Evolutionary conservation across 2,329 filamentous ascomycete species (phyloP).

Genomic region (Fusarium nodosum): DNA sequence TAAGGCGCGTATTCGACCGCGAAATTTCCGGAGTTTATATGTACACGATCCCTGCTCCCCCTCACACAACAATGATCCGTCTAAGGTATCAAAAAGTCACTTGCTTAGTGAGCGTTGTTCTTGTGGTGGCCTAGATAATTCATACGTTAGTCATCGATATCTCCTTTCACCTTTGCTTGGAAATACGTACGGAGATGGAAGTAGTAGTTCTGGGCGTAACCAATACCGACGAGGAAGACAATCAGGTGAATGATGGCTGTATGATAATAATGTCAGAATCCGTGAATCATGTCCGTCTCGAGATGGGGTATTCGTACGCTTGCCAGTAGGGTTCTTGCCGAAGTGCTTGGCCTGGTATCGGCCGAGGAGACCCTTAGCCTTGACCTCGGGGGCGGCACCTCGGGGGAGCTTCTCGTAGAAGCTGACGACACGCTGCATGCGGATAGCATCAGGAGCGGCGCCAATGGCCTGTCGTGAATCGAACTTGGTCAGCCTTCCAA

Average conservation of each 20-base stretch:
- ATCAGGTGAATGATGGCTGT: conserved; percentile 91
- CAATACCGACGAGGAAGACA: conserved; percentile 80
- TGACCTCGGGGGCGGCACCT: conserved; percentile 85
- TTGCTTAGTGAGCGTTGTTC: conserved; percentile 95
- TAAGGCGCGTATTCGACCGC: conserved; percentile 56
- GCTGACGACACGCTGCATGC: conserved; percentile 97
- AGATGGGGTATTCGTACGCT: conserved; percentile 74
- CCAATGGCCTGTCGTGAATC: conserved; percentile 80
- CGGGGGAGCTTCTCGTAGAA: conserved; percentile 99
- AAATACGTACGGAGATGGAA: conserved; percentile 94
- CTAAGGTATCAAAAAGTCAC: conserved; percentile 36
- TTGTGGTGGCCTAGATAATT: conserved; percentile 89
- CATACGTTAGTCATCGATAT: conserved; percentile 34
- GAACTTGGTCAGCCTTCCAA: conserved; percentile 54
- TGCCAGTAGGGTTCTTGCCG: conserved; percentile 89
- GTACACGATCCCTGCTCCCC: conserved; percentile 56
- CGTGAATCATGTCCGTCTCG: conserved; percentile 46
- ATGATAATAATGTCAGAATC: conserved; percentile 45
- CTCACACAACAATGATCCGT: conserved; percentile 46
- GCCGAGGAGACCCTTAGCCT: conserved; percentile 85
- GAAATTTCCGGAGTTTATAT: conserved; percentile 57
- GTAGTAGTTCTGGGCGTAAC: conserved; percentile 99
- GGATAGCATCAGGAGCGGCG: conserved; percentile 92
- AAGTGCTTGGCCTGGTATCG: conserved; percentile 95
- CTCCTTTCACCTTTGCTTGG: conserved; percentile 1